Evolutionary conservation across 2,329 filamentous ascomycete species (phyloP).

Genomic region (Mycosphaerelloides madeirae): DNA sequence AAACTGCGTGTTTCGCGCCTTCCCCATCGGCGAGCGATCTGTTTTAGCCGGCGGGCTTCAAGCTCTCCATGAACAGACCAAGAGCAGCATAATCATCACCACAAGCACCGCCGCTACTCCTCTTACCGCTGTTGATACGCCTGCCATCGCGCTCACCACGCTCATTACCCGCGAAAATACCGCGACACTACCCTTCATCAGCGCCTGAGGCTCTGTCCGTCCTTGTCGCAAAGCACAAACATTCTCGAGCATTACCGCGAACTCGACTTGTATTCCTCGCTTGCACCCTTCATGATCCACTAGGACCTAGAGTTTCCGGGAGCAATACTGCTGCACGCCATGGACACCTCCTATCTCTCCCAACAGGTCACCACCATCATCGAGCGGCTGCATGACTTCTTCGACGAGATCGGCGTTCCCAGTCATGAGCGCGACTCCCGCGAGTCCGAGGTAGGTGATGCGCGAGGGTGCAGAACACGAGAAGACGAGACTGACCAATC

Average conservation of each 20-base stretch:
- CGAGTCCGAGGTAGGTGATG: slow-evolving; percentile 72
- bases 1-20: too few species aligned
- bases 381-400: slow-evolving; percentile 85
- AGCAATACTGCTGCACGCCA: slow-evolving; percentile 36
- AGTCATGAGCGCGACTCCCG: slow-evolving; percentile 84
- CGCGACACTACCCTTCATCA: neutral
- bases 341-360: slow-evolving; percentile 89
- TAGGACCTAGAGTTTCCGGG: too few species aligned
- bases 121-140: too few species aligned
- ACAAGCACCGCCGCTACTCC: neutral
- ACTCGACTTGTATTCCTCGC: slow-evolving; percentile 1
- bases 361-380: slow-evolving; percentile 95
- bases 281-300: too few species aligned
- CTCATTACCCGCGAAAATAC: slow-evolving; percentile 6
- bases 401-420: slow-evolving; percentile 96
- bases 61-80: too few species aligned
- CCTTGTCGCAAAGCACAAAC: too few species aligned
- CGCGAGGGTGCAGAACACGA: neutral
- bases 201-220: neutral
- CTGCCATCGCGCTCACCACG: slow-evolving; percentile 1
- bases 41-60: too few species aligned
- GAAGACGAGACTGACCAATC: slow-evolving; percentile 1
- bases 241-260: neutral
- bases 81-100: neutral
- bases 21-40: too few species aligned